A percentile compares a stretch with the other conserved stretches of the same genome.
These are phyloP conservation scores for Rhizopus microsporus DNA, from an alignment of 371 early-diverging fungal genomes.

Conservation along the genomic window DNA sequence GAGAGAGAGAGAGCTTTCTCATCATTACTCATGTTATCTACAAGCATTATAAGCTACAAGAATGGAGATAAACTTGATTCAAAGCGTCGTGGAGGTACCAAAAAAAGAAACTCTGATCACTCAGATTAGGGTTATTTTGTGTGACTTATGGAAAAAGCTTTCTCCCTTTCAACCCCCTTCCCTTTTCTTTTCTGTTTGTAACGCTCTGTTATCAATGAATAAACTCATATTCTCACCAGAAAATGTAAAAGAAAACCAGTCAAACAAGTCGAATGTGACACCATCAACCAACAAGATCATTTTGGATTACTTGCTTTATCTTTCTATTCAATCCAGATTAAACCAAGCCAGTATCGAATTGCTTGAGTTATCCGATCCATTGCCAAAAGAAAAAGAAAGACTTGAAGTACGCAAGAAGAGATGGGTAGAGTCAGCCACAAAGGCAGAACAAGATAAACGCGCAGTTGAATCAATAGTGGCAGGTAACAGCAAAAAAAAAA, in stretches of 20 bases:
- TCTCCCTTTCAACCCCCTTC: background rate
- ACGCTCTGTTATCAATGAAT: background rate
- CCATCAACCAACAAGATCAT: constrained; percentile 61
- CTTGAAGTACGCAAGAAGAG: constrained; percentile 35
- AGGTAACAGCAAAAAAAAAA: constrained; percentile 19
- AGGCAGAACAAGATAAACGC: constrained; percentile 54
- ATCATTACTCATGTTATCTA: too few species aligned
- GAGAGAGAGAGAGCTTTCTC: too few species aligned
- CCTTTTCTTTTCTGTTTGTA: constrained; percentile 7
- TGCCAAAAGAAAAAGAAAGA: constrained; percentile 22
- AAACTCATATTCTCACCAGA: background rate
- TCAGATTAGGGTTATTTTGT: too few species aligned
- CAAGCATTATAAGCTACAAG: too few species aligned
- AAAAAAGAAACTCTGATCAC: background rate
- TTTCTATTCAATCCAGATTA: constrained; percentile 61
- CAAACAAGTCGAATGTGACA: constrained; percentile 27
- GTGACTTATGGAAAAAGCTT: background rate
- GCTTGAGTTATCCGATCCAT: constrained; percentile 37
- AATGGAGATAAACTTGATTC: background rate
- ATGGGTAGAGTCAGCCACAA: constrained; percentile 43
- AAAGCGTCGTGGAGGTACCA: background rate
- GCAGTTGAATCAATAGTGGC: constrained; percentile 55
- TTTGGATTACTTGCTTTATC: constrained; percentile 60
- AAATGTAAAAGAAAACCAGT: constrained; percentile 16
- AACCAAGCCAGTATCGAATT: constrained; percentile 44